Percentiles rank a stretch among this genome's conserved stretches.
These are phyloP conservation scores for Phenoliferia sp. DNA, from an alignment of 1,284 basidiomycete genomes.

Conservation along the genomic window DNA sequence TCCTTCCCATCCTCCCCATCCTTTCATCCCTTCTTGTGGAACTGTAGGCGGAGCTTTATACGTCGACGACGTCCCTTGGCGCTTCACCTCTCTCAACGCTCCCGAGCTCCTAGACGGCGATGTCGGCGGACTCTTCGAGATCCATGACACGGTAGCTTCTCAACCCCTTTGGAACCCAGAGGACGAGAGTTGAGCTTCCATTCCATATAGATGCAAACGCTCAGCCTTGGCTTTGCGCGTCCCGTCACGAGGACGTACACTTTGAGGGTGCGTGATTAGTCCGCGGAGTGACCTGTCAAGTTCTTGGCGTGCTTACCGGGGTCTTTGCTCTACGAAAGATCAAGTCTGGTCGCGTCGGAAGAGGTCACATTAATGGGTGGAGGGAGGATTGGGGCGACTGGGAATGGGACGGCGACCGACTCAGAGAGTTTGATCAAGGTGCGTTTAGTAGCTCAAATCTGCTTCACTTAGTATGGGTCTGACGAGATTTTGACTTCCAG, in stretches of 20 bases:
- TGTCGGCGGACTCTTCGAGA: constrained; percentile 28
- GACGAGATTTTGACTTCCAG: constrained; percentile 2
- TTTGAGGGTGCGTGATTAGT: constrained; percentile 19
- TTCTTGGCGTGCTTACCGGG: neutral
- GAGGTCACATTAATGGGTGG: constrained; percentile 37
- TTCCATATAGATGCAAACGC: constrained; percentile 1
- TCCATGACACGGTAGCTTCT: constrained; percentile 27
- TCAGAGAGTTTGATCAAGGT: constrained; percentile 30
- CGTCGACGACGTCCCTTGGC: constrained; percentile 18
- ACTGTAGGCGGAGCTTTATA: constrained; percentile 10
- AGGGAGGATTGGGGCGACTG: constrained; percentile 34
- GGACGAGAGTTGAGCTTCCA: neutral
- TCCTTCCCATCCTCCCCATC: neutral
- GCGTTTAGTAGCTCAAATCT: neutral
- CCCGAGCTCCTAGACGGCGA: constrained; percentile 36
- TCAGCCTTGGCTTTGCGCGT: constrained; percentile 25
- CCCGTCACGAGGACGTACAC: constrained; percentile 37
- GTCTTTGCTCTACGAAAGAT: constrained; percentile 9
- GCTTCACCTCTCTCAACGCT: constrained; percentile 31
- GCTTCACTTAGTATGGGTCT: too few relatives aligned
- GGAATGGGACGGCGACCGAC: constrained; percentile 34
- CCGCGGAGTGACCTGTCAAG: neutral
- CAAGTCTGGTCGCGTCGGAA: constrained; percentile 31
- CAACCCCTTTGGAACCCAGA: constrained; percentile 1
- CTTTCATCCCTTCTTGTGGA: neutral